Evolutionary conservation across 2,329 filamentous ascomycete species (phyloP), one percentile per base, ranked within the genome.

Genomic region (Alternaria arborescens): DNA sequence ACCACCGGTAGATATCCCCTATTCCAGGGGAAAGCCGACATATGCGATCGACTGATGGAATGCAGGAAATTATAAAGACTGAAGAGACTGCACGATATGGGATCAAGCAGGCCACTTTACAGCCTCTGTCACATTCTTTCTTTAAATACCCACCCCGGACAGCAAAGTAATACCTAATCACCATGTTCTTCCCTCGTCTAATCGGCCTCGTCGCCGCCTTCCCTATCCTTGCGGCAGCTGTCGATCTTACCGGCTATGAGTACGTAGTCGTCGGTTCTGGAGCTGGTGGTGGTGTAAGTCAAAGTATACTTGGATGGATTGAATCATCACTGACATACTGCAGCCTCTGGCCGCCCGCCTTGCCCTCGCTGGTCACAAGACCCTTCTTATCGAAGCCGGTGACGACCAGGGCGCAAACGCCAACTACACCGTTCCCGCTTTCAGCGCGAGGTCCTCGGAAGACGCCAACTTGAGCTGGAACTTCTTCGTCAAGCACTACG

Each of bases 401-500:
- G 85, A 86, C 61, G 87, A 89, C 66, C 82, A 87, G 61, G 84
- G 82, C 18, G 78, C 80, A 55, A 78, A 80, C 36, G 74, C 79
- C 60, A 83, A 86, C 68, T 83, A 86, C 63, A 82, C 84, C 10
- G 82, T 88, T 5, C 86, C 87, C 7, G 82, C 85, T 2, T 82
- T 86, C 68, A 82, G 83, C 22, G 82, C 82, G 48, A 80, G 82
- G 20, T 82, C 84, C 2, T 86, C 85, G 11, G 85, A 89, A 68
- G 84, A 88, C 61, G 80, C 80, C 24, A 80, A 82, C 18, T 81
- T 88, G 66, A 78, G 82, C 46, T 90, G 88, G 88, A 85, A 88
- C 73, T 89, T 86, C 76, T 90, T 85, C 64, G 85, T 88, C n/a
- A 82, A 82, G 46, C 87, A 89, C 73, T 89, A 88, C 69, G 79